Conservation (phyloP, 805 yeast genomes). For the Tetrapisispora taiwanensis region DNA sequence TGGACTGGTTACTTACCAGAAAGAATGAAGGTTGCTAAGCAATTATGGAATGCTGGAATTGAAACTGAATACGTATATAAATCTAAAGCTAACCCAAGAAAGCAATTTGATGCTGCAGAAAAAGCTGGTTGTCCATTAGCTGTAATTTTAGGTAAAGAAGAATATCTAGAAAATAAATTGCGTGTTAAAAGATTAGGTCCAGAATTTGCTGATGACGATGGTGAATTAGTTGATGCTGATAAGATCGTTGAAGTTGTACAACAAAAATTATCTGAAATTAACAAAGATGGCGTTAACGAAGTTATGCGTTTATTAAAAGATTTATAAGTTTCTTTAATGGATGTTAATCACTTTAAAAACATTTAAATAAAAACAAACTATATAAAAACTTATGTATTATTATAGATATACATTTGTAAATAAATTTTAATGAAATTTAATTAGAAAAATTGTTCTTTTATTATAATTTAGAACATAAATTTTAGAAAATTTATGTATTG, state of each 20-base stretch:
- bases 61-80: slow-evolving; percentile 89
- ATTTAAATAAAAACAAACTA: background rate
- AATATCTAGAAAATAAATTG: slow-evolving; percentile 62
- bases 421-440: background rate
- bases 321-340: slow-evolving; percentile 26
- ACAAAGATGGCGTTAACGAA: slow-evolving; percentile 47
- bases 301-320: slow-evolving; percentile 54
- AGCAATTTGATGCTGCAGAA: slow-evolving; percentile 97
- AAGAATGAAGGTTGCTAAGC: slow-evolving; percentile 77
- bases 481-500: background rate
- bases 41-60: slow-evolving; percentile 80
- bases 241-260: slow-evolving; percentile 48
- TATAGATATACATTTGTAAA: background rate
- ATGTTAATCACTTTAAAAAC: background rate
- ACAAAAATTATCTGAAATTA: slow-evolving; percentile 42
- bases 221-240: slow-evolving; percentile 59
- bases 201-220: slow-evolving; percentile 80
- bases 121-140: slow-evolving; percentile 84
- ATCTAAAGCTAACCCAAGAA: slow-evolving; percentile 86
- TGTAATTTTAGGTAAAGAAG: slow-evolving; percentile 93
- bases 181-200: slow-evolving; percentile 85
- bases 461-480: background rate
- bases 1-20: slow-evolving; percentile 90
- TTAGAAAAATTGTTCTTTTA: background rate
- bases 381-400: background rate